Conservation (phyloP, 495 filamentous ascomycete species). For the Penicillium canescens region DNA sequence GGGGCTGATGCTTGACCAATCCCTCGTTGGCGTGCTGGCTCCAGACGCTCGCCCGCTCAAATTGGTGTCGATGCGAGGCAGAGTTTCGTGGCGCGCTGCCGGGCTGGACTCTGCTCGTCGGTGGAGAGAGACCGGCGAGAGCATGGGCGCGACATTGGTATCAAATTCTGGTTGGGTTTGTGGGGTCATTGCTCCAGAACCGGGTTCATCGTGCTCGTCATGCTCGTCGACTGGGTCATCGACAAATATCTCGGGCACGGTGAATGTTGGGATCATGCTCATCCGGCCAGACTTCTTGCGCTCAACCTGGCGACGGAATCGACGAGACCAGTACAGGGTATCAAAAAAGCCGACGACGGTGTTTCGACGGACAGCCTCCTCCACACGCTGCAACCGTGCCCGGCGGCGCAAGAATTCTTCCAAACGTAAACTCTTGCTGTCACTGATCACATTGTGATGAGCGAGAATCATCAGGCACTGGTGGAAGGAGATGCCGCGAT, state of each 20-base stretch:
- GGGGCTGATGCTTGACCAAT: slow-evolving; percentile 48
- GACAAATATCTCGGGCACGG: slow-evolving; percentile 87
- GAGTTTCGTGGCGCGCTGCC: slow-evolving; percentile 16
- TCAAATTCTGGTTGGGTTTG: slow-evolving; percentile 20
- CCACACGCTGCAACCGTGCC: slow-evolving; percentile 88
- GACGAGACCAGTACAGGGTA: slow-evolving; percentile 84
- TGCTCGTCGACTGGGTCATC: slow-evolving; percentile 59
- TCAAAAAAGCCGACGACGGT: slow-evolving; percentile 95
- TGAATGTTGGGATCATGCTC: slow-evolving; percentile 74
- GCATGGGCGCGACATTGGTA: slow-evolving; percentile 27
- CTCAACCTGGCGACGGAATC: slow-evolving; percentile 72
- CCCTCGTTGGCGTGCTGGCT: slow-evolving; percentile 35
- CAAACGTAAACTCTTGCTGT: slow-evolving; percentile 90
- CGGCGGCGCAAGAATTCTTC: slow-evolving; percentile 95
- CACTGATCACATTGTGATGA: slow-evolving; percentile 98
- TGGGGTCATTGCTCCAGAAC: slow-evolving; percentile 22
- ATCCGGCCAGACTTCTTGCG: slow-evolving; percentile 70
- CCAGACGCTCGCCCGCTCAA: slow-evolving; percentile 29
- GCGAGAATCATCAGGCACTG: slow-evolving; percentile 95
- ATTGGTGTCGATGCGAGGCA: slow-evolving; percentile 46
- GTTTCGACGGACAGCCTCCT: slow-evolving; percentile 88
- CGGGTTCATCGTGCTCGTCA: slow-evolving; percentile 19
- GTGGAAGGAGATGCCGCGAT: slow-evolving; percentile 88
- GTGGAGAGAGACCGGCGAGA: slow-evolving; percentile 39
- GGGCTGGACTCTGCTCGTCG: slow-evolving; percentile 29